Evolutionary conservation across 805 yeast genomes (phyloP), one percentile per base, ranked within the genome.

Genomic region (Lipomyces lipofer): DNA sequence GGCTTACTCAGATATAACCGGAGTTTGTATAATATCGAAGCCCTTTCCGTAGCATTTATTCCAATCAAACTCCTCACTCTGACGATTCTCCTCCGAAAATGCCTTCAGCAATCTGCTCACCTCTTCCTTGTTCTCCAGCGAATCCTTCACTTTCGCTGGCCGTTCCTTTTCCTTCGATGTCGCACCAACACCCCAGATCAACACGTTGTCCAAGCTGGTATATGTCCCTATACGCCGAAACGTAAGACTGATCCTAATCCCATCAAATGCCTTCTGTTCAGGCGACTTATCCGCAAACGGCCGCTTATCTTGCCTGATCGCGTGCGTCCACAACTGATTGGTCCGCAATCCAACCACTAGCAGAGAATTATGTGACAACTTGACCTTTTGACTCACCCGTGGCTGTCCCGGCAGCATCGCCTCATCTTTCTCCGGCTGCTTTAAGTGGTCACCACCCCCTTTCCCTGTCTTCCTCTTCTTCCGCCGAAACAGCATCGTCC

Each of bases 291-390:
- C 33, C 8, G 29, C 25, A 12, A 4, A 19, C 4, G 47, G 21
- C 8, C 54, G 55, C 21, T 28, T 44, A 49, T 50, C 56, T 10
- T 43, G 47, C 15, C 53, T 46, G 27, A 60, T 60, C 19, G 46
- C 54, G 36, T 60, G 64, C 15, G 55, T 56, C 58, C 60, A 60
- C 21, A 38, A 46, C 35, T 27, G 21, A 40, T 60, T 60, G 12
- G 63, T 60, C 4, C 49, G 32, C 3, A 39, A 38, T 7, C 60
- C 62, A 7, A 60, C 22, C 12, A 58, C 55, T 10, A 60, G 40
- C 13, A 50, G 17, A 3, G 60, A 58, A 35, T 53, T 52, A 24
- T 60, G 56, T 19, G 46, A 39, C 13, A 60, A 55, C 3, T 17
- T n/a, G 24, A 60, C 32, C 12, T 32, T 44, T 44, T 58, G 60